These are phyloP conservation scores for Candida hungchunana DNA, from an alignment of 805 yeast genomes.

Conservation along the genomic window DNA sequence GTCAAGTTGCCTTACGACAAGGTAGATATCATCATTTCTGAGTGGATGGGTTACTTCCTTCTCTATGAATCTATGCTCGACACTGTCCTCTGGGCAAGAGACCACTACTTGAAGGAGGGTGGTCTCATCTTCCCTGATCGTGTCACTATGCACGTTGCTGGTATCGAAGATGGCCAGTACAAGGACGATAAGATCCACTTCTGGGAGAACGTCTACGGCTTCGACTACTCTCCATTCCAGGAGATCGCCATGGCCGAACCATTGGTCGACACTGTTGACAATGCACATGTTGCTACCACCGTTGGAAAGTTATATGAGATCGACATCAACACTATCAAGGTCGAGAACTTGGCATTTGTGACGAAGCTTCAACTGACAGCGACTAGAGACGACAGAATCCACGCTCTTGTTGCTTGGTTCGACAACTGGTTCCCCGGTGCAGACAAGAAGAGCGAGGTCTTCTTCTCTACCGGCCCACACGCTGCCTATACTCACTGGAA, in stretches of 20 bases:
- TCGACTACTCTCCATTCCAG: constrained; percentile 89
- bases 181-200: constrained; percentile 86
- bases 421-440: constrained; percentile 80
- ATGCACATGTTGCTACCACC: constrained; percentile 69
- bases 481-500: constrained; percentile 97
- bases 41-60: constrained; percentile 99
- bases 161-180: constrained; percentile 89
- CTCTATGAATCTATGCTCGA: constrained; percentile 97
- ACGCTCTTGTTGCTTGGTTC: constrained; percentile 92
- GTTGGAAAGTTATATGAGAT: constrained; percentile 68
- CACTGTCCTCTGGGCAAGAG: constrained; percentile 92
- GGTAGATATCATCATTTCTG: constrained; percentile 93
- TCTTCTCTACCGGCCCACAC: constrained; percentile 92
- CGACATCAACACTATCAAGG: constrained; percentile 84
- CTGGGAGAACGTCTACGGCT: constrained; percentile 98
- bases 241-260: constrained; percentile 89
- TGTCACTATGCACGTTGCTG: constrained; percentile 84
- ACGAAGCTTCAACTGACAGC: constrained; percentile 68
- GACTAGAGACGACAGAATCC: constrained; percentile 73
- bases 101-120: constrained; percentile 67
- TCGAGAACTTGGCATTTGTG: constrained; percentile 76
- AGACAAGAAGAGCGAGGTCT: constrained; percentile 51
- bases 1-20: constrained; percentile 76
- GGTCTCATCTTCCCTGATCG: constrained; percentile 95
- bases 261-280: constrained; percentile 90